phyloP scores from a whole-genome alignment of 2,329 filamentous ascomycete genomes.

The Aspergillus fumigatus region DNA sequence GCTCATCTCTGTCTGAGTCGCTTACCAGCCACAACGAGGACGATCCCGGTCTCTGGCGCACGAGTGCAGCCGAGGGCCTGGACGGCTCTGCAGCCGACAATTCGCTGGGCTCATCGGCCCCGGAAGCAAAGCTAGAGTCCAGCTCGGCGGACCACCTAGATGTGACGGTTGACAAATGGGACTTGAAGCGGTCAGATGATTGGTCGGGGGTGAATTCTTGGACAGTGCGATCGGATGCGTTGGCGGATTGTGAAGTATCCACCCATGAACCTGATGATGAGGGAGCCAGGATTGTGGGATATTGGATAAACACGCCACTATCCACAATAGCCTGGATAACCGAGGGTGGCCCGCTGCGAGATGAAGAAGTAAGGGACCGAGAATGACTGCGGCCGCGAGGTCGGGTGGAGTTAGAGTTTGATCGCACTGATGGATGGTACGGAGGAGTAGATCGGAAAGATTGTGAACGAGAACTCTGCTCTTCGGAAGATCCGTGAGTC shows the following conservation, averaged over 20 bases:
- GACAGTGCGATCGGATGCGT: conserved; percentile 13
- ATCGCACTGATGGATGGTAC: conserved; percentile 30
- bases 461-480: conserved; percentile 30
- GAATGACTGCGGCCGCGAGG: conserved; percentile 25
- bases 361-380: conserved; percentile 31
- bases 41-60: conserved; percentile 16
- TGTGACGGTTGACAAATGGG: conserved; percentile 42
- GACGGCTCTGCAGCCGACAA: conserved; percentile 21
- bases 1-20: conserved; percentile 30
- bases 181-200: conserved; percentile 36
- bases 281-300: conserved; percentile 32
- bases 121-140: conserved; percentile 21
- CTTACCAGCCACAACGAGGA: conserved; percentile 35
- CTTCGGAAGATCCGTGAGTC: conserved; percentile 31
- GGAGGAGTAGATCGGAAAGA: conserved; percentile 41
- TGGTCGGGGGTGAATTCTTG: conserved; percentile 31
- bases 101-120: conserved; percentile 16
- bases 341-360: conserved; percentile 31
- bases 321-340: conserved; percentile 36
- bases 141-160: conserved; percentile 40
- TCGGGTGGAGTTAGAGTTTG: conserved; percentile 30
- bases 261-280: conserved; percentile 40
- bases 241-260: conserved; percentile 28
- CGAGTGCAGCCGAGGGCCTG: conserved; percentile 20
- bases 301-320: conserved; percentile 35